Percentiles rank a stretch among this genome's conserved stretches.
These are phyloP conservation scores for Pleomassaria siparia DNA, from an alignment of 2,329 filamentous ascomycete genomes.

Conservation along the genomic window DNA sequence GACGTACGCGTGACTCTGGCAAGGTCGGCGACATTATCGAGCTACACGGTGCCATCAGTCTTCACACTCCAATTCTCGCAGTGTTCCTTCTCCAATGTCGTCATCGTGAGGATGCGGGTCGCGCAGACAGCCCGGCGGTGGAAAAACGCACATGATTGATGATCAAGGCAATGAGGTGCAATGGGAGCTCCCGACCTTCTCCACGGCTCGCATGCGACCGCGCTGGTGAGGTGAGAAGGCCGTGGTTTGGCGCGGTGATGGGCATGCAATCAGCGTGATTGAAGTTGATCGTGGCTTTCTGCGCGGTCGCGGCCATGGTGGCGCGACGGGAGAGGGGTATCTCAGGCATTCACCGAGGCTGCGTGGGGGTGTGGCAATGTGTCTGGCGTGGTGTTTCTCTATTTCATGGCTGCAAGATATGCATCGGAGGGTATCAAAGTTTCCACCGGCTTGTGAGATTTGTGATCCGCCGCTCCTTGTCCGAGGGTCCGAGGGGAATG, in stretches of 20 bases:
- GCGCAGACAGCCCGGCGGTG: not conserved
- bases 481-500: not conserved
- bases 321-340: not conserved
- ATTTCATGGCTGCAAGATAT: not conserved
- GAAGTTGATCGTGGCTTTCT: not conserved
- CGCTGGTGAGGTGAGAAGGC: conserved; percentile 37
- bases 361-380: not conserved
- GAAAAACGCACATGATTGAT: conserved; percentile 54
- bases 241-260: conserved; percentile 34
- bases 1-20: conserved; percentile 62
- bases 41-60: conserved; percentile 38
- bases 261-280: conserved; percentile 10
- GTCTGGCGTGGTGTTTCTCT: not conserved
- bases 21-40: conserved; percentile 61
- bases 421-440: not conserved
- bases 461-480: conserved; percentile 11
- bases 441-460: not conserved
- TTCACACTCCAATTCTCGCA: conserved; percentile 1
- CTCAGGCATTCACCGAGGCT: not conserved
- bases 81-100: conserved; percentile 6
- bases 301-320: not conserved
- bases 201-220: conserved; percentile 29
- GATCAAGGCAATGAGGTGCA: conserved; percentile 61
- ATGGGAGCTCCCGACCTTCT: conserved; percentile 49
- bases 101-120: conserved; percentile 7